A percentile compares a stretch with the other conserved stretches of the same genome.
phyloP scores from a whole-genome alignment of 257 asterid genomes.

The Coffea canephora region DNA sequence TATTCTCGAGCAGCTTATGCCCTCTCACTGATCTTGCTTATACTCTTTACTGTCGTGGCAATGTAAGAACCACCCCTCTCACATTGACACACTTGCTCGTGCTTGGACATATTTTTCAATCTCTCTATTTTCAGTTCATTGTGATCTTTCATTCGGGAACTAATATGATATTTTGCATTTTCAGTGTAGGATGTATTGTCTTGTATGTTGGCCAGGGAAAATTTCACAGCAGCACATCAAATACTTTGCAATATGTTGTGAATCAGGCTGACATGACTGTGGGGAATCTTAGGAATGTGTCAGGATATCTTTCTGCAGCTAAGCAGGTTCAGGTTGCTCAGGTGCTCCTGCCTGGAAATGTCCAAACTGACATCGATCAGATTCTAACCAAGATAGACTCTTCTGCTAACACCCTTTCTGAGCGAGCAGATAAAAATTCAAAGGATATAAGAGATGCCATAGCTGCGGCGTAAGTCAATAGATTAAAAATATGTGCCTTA shows the following conservation, averaged over 20 bases:
- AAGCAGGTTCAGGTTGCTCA: conserved; percentile 59
- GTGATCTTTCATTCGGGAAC: conserved; percentile 2
- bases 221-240: conserved; percentile 45
- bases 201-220: conserved; percentile 70
- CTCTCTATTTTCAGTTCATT: neutral
- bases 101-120: neutral
- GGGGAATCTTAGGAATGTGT: conserved; percentile 54
- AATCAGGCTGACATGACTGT: conserved; percentile 65
- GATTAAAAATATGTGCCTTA: neutral
- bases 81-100: neutral
- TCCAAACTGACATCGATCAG: conserved; percentile 70
- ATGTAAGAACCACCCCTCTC: conserved; percentile 39
- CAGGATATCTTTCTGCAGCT: conserved; percentile 77
- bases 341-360: conserved; percentile 57
- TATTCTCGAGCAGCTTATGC: conserved; percentile 63
- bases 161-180: conserved; percentile 24
- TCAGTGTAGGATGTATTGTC: conserved; percentile 73
- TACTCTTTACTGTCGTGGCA: conserved; percentile 52
- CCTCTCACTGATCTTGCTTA: conserved; percentile 67
- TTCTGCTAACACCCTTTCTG: conserved; percentile 64
- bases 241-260: conserved; percentile 55
- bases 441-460: conserved; percentile 52
- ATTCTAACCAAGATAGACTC: conserved; percentile 68
- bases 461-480: conserved; percentile 53
- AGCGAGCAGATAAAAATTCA: conserved; percentile 56